Conservation (phyloP, 1,139 yeast genomes). For the Nematodospora anomalae region DNA sequence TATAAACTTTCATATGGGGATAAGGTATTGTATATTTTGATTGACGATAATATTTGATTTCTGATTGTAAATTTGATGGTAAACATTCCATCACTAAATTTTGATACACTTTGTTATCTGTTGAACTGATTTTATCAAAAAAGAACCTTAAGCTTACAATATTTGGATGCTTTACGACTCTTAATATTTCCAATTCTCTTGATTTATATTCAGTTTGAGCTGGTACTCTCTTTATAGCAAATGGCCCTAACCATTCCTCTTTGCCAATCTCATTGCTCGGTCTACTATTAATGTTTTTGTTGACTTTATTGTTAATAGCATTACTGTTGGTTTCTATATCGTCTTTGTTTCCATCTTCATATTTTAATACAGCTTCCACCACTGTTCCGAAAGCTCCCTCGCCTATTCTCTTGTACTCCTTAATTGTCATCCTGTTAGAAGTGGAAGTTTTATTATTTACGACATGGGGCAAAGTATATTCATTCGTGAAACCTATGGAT, state of each 20-base stretch:
- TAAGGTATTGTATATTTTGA: conserved; percentile 65
- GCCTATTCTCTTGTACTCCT: conserved; percentile 72
- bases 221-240: conserved; percentile 78
- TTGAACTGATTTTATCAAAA: conserved; percentile 62
- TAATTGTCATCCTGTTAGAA: conserved; percentile 62
- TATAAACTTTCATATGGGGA: conserved; percentile 72
- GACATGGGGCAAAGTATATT: conserved; percentile 43
- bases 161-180: conserved; percentile 77
- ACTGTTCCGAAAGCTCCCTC: conserved; percentile 88
- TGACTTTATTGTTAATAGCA: conserved; percentile 5
- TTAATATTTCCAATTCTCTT: conserved; percentile 71
- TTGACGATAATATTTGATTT: conserved; percentile 67
- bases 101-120: conserved; percentile 66
- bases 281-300: conserved; percentile 9
- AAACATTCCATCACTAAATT: conserved; percentile 83
- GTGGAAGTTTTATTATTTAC: conserved; percentile 56
- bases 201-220: conserved; percentile 84
- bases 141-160: conserved; percentile 65
- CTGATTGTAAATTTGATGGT: conserved; percentile 75
- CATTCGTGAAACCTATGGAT: conserved; percentile 12
- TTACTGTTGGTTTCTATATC: conserved; percentile 1
- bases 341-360: conserved; percentile 18
- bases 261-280: conserved; percentile 16
- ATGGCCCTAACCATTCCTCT: conserved; percentile 69
- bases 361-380: conserved; percentile 62